A percentile compares a stretch with the other conserved stretches of the same genome.
These are phyloP conservation scores for Polyporus tsugae DNA, from an alignment of 1,284 basidiomycete species.

Conservation along the genomic window DNA sequence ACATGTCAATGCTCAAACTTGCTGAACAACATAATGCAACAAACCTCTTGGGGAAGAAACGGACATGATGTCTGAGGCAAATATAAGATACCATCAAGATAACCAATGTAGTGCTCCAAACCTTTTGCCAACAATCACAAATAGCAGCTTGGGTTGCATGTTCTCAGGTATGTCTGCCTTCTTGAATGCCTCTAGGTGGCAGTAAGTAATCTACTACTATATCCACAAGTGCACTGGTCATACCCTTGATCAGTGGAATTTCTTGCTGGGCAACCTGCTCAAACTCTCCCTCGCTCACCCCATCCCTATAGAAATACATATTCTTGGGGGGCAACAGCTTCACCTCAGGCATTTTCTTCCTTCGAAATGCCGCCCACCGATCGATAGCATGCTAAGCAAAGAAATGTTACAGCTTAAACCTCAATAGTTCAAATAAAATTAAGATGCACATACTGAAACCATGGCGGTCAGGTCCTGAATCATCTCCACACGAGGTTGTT, in stretches of 20 bases:
- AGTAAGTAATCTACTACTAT: neutral
- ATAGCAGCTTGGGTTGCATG: slow-evolving; percentile 43
- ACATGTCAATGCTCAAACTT: neutral
- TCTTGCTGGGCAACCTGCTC: slow-evolving; percentile 52
- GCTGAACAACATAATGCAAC: neutral
- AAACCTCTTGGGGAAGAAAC: slow-evolving; percentile 52
- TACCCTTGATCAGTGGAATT: slow-evolving; percentile 54
- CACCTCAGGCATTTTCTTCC: neutral
- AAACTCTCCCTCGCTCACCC: slow-evolving; percentile 72
- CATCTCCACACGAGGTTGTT: slow-evolving; percentile 58
- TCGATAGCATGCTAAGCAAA: slow-evolving; percentile 39
- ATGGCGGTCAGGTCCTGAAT: slow-evolving; percentile 54
- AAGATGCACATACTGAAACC: slow-evolving; percentile 41
- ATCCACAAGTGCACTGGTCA: neutral
- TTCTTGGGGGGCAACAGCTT: slow-evolving; percentile 34
- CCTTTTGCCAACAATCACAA: slow-evolving; percentile 67
- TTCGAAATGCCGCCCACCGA: slow-evolving; percentile 18
- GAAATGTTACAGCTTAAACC: neutral
- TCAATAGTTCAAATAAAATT: neutral
- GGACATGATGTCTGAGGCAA: slow-evolving; percentile 53
- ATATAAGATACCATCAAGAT: neutral
- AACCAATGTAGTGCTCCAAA: slow-evolving; percentile 24
- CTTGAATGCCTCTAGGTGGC: slow-evolving; percentile 18
- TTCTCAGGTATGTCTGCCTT: slow-evolving; percentile 16
- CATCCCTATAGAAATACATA: slow-evolving; percentile 68